These are phyloP conservation scores for Chenopodium album DNA, from an alignment of 148 eudicot species.

Conservation along the genomic window DNA sequence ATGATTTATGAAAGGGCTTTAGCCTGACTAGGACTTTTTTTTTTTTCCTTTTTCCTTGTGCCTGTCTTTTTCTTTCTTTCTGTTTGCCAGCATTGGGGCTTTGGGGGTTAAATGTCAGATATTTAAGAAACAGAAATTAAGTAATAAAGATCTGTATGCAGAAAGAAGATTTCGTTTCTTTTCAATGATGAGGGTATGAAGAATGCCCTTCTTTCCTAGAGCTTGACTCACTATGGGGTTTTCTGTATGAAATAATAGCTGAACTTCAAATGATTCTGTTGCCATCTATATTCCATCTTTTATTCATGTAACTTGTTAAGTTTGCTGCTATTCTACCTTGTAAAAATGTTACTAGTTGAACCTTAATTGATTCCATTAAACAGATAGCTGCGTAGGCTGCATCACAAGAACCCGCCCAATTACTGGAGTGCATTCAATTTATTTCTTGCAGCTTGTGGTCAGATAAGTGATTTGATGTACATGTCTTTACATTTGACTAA, in stretches of 20 bases:
- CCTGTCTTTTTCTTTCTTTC: background rate
- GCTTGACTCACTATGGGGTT: background rate
- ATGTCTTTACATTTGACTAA: background rate
- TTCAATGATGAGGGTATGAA: background rate
- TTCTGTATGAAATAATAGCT: background rate
- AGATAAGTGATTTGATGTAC: background rate
- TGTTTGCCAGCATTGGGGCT: background rate
- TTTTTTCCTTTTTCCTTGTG: background rate
- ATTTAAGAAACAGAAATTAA: background rate
- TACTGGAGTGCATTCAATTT: background rate
- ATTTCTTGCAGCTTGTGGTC: background rate
- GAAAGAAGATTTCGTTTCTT: background rate
- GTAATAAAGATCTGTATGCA: background rate
- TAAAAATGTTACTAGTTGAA: background rate
- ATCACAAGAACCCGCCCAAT: background rate
- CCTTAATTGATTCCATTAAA: background rate
- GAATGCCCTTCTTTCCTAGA: background rate
- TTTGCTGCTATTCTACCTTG: background rate
- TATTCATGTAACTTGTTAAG: background rate
- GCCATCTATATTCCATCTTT: background rate
- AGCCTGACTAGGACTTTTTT: background rate
- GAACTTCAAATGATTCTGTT: background rate
- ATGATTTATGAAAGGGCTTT: background rate
- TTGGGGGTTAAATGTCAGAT: background rate
- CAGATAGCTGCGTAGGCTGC: background rate